A percentile compares a stretch with the other conserved stretches of the same genome.
Evolutionary conservation across 768 basidiomycete species (phyloP).

Genomic region (Xerocomus spinulosus): DNA sequence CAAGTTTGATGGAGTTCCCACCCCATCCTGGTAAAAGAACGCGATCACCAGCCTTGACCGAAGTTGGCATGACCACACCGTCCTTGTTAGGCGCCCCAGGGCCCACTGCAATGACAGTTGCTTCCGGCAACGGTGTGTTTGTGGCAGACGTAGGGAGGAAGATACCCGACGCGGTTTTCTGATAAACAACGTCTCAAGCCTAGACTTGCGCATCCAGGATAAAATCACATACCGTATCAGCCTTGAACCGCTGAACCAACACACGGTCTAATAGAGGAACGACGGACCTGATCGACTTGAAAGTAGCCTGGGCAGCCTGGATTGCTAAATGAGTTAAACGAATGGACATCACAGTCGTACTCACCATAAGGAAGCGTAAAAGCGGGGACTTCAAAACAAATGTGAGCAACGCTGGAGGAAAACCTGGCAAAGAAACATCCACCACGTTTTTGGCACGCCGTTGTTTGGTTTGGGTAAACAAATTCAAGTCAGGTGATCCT

Average conservation of each 20-base stretch:
- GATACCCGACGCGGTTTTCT: constrained; percentile 98
- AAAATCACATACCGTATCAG: constrained; percentile 72
- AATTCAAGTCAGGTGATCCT: constrained; percentile 23
- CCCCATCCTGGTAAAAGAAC: constrained; percentile 97
- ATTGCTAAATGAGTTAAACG: constrained; percentile 1
- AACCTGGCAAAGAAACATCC: constrained; percentile 6
- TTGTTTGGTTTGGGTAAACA: constrained; percentile 30
- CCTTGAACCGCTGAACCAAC: constrained; percentile 95
- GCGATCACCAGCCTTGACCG: constrained; percentile 84
- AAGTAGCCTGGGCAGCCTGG: constrained; percentile 84
- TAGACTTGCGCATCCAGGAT: not conserved
- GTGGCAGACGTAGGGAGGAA: constrained; percentile 93
- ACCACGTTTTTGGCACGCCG: constrained; percentile 16
- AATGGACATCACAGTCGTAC: not conserved
- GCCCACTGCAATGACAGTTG: constrained; percentile 92
- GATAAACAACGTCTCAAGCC: constrained; percentile 2
- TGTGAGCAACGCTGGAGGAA: constrained; percentile 26
- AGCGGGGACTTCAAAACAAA: constrained; percentile 7
- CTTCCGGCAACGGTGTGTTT: constrained; percentile 85
- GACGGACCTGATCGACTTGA: constrained; percentile 91
- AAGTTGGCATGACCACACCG: constrained; percentile 66
- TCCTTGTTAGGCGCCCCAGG: constrained; percentile 92
- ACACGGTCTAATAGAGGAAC: constrained; percentile 94
- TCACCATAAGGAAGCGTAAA: constrained; percentile 25
- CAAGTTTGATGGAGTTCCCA: constrained; percentile 92